A percentile compares a stretch with the other conserved stretches of the same genome.
Conservation (phyloP, 176 grass and related monocot species). For the Areca catechu region DNA sequence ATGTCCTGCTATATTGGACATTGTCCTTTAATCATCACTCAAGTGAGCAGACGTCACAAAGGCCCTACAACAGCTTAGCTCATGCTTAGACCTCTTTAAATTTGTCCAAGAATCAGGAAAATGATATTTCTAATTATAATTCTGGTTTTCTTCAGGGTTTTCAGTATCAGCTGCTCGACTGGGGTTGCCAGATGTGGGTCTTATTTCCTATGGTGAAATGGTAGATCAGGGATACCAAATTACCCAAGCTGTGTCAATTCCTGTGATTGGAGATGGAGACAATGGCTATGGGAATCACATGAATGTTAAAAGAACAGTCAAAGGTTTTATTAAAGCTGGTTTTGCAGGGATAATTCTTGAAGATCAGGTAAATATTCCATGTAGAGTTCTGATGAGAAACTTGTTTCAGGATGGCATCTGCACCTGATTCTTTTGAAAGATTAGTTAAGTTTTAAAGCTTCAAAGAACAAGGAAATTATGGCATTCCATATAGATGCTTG, state of each 20-base stretch:
- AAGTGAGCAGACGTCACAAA: no score
- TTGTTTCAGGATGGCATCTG: background rate
- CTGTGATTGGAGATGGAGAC: conserved; percentile 93
- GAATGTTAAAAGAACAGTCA: conserved; percentile 92
- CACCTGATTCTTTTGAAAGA: no score
- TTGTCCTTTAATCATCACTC: no score
- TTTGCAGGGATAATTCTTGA: conserved; percentile 96
- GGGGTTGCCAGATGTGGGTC: conserved; percentile 89
- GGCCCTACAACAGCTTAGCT: no score
- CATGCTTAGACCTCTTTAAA: no score
- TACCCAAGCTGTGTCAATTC: conserved; percentile 66
- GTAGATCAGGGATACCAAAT: conserved; percentile 71
- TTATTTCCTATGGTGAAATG: conserved; percentile 97
- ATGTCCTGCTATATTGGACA: no score
- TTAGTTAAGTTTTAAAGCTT: no score
- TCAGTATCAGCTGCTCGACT: conserved; percentile 81
- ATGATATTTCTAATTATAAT: conserved; percentile 12
- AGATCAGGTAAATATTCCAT: conserved; percentile 55
- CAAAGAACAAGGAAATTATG: no score
- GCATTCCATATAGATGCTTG: no score
- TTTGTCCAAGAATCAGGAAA: background rate
- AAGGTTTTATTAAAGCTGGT: conserved; percentile 95
- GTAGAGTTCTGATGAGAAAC: background rate
- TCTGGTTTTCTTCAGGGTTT: conserved; percentile 40
- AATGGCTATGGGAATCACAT: conserved; percentile 89